Evolutionary conservation across 2,329 filamentous ascomycete species (phyloP).

Genomic region (Ambrosiella cleistominuta): DNA sequence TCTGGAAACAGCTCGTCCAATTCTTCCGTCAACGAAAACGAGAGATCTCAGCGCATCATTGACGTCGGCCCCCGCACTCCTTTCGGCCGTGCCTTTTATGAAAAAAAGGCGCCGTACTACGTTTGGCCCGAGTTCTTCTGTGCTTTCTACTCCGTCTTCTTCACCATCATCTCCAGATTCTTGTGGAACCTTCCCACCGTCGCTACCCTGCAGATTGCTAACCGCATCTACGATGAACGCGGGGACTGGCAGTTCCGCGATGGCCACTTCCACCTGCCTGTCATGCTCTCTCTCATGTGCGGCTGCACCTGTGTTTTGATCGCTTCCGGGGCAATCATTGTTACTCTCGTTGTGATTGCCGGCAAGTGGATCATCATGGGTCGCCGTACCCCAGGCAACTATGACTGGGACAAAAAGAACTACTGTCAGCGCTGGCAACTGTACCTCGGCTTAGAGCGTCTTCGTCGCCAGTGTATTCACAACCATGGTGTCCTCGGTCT

Average conservation of each 20-base stretch:
- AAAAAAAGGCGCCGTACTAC: constrained; percentile 30
- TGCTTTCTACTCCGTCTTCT: constrained; percentile 31
- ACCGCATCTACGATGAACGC: constrained; percentile 18
- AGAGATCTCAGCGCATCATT: background rate
- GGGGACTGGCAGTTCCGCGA: constrained; percentile 12
- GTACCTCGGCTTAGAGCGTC: constrained; percentile 32
- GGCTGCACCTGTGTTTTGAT: constrained; percentile 26
- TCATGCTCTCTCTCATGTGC: constrained; percentile 25
- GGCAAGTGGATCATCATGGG: constrained; percentile 36
- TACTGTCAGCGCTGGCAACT: constrained; percentile 43
- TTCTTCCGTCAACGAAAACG: background rate
- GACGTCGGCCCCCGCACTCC: constrained; percentile 18
- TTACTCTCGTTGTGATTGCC: constrained; percentile 26
- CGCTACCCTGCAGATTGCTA: constrained; percentile 29
- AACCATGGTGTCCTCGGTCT: constrained; percentile 33
- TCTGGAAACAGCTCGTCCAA: background rate
- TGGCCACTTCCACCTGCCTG: constrained; percentile 19
- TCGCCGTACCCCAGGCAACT: constrained; percentile 31
- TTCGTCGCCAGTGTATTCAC: constrained; percentile 32
- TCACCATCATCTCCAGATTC: constrained; percentile 21
- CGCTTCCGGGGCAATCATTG: constrained; percentile 25
- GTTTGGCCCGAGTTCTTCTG: constrained; percentile 31
- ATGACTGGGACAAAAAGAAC: constrained; percentile 37
- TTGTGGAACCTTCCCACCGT: constrained; percentile 35
- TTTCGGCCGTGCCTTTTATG: constrained; percentile 39